These are phyloP conservation scores for Karstenula rhodostoma DNA, from an alignment of 2,329 filamentous ascomycete genomes.

Conservation along the genomic window DNA sequence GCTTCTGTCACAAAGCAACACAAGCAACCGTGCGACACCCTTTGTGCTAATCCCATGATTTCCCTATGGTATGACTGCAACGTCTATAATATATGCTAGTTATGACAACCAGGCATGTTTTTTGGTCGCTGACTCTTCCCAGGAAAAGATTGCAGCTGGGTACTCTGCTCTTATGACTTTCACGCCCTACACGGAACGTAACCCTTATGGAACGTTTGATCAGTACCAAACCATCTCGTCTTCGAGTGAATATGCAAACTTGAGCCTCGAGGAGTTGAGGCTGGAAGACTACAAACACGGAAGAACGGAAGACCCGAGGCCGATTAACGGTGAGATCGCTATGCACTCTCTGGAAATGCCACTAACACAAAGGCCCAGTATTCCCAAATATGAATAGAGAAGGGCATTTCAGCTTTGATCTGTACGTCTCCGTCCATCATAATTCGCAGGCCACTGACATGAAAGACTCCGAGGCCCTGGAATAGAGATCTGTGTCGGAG, in stretches of 20 bases:
- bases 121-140: not conserved
- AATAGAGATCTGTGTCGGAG: not conserved
- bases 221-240: not conserved
- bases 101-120: not conserved
- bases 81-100: too few species aligned
- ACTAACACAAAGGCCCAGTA: not conserved
- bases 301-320: not conserved
- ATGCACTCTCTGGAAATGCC: not conserved
- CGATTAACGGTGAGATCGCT: not conserved
- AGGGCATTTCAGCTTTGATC: not conserved
- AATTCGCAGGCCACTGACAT: not conserved
- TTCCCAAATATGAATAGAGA: not conserved
- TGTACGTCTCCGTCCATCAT: not conserved
- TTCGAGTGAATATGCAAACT: not conserved
- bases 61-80: not conserved
- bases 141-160: not conserved
- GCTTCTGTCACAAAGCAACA: too few species aligned
- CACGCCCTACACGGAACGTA: not conserved
- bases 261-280: not conserved
- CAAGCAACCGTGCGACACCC: too few species aligned
- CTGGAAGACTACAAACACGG: conserved; percentile 1
- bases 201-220: not conserved
- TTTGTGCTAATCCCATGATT: too few species aligned
- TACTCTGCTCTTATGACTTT: not conserved
- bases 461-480: not conserved